Percentiles rank a stretch among this genome's conserved stretches.
Conservation (phyloP, 805 yeast species). For the Pichia heedii region DNA sequence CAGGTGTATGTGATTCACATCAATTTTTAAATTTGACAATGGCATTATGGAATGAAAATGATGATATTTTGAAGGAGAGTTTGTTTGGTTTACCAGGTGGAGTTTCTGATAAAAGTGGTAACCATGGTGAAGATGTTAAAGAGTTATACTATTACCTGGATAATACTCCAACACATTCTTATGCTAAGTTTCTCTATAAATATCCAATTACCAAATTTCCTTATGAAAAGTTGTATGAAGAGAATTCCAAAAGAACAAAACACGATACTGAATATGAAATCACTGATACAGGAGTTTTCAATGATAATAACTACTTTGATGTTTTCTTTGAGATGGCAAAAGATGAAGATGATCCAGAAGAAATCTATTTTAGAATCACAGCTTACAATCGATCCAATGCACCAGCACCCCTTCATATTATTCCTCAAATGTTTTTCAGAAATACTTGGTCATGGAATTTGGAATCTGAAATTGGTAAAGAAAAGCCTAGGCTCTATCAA, state of each 20-base stretch:
- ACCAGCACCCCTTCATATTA: conserved; percentile 79
- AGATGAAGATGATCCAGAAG: conserved; percentile 71
- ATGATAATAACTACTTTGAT: conserved; percentile 73
- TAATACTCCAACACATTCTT: conserved; percentile 88
- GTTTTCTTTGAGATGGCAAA: conserved; percentile 87
- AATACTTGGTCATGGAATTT: conserved; percentile 93
- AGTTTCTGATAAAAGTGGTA: conserved; percentile 59
- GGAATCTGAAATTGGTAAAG: conserved; percentile 37
- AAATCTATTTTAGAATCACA: conserved; percentile 71
- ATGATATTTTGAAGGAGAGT: conserved; percentile 75
- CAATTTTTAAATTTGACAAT: conserved; percentile 68
- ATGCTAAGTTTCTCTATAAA: conserved; percentile 85
- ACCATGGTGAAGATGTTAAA: conserved; percentile 94
- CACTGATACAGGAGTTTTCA: conserved; percentile 68
- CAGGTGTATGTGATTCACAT: conserved; percentile 80
- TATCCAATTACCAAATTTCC: conserved; percentile 87
- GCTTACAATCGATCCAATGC: conserved; percentile 78
- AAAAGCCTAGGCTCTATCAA: conserved; percentile 41
- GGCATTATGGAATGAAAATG: conserved; percentile 89
- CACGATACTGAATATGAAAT: conserved; percentile 71
- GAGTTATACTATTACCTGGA: conserved; percentile 79
- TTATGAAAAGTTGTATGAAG: conserved; percentile 61
- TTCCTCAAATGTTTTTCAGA: conserved; percentile 78
- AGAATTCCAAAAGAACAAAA: conserved; percentile 57
- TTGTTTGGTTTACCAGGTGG: conserved; percentile 78